Base-by-base conservation (phyloP, 192 early-diverging fungal species). In the Linnemannia schmuckeri region DNA sequence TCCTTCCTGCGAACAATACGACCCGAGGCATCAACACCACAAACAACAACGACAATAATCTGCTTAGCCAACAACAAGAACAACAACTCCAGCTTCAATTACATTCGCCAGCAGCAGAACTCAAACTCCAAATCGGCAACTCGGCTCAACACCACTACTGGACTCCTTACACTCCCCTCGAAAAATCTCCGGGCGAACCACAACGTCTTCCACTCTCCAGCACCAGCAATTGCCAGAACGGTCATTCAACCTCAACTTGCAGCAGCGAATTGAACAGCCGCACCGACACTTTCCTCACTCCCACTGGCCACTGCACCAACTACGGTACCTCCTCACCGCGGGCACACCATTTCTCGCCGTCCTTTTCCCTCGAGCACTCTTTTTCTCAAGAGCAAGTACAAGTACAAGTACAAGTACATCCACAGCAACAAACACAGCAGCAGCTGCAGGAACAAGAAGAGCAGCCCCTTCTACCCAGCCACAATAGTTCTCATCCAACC, bases 181-280 rank as follows among this genome's bases (percentile, higher is more conserved):
- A 66, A 66, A 66, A 66, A 33, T 66, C 61, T 66, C 61, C 61
- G 61, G 61, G 4, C 61, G 61, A 66, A 66, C 27, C 61, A 52
- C 49, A 22, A 22, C 49, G 6, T 22, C 17, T 22, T 18, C 49
- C 18, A 52, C 27, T 17, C 12, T 66, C 27, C 30, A 66, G 27
- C 61, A 66, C 61, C 12, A 33, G 30, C 61, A 30, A 27, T 66
- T 33, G 61, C 61, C 17, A 52, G 49, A 22, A 52, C 49, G 17
- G 49, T 52, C 49, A 52, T 52, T 52, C 49, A 52, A 52, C 49
- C 49, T 52, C 49, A 18, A 20, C 49, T 17, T 52, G 18, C 49
- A 20, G 20, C 18, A 52, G 17, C 20, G 49, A 52, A 52, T 52
- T 52, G 49, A 52, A 52, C 49, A 52, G 3, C 49, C 49, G 49